Base-by-base conservation (phyloP, 2,329 filamentous ascomycete genomes). In the Aspergillus sojae region DNA sequence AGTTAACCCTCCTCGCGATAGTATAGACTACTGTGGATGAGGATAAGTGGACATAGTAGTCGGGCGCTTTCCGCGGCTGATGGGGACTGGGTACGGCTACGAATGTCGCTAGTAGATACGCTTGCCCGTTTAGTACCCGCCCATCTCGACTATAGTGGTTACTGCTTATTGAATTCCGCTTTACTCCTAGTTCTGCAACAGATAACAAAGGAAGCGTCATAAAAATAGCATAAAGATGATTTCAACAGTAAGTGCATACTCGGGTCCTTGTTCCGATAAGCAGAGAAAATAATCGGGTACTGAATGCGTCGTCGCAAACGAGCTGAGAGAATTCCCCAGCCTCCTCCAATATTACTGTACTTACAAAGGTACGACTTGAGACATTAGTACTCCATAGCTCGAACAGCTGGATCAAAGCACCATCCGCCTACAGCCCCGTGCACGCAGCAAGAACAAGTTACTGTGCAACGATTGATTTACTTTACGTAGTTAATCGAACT, bases 51-150 rank as follows among this genome's bases (percentile, higher is more conserved):
- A 28, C 26, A 28, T 28, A 28, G 26, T 30, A 48, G 45, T 5
- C 32, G 61, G 65, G 69, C 70, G 71, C 70, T 70, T 71, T 70
- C 65, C 68, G 71, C 70, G 70, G 67, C 58, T 68, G 66, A 55
- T 39, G 32, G 32, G 28, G 52, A 26, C 34, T 21, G 21, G 32
- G 32, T 39, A 39, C 32, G n/a, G 32, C n/a, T 39, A 54, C 50
- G n/a, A 54, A 32, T n/a, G 19, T 36, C n/a, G 12, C 32, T 39
- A 54, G 30, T 36, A 23, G 32, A 55, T 55, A 55, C 52, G 28
- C 52, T 55, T 39, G 53, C 23, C 39, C 39, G 39, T n/a, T 41
- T 41, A 19, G 39, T n/a, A 41, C 39, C 34, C 39, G 39, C 39
- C n/a, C 43, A 43, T 21, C 41, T 43, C 7, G 41, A 43, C 19